A percentile compares a stretch with the other conserved stretches of the same genome.
Evolutionary conservation across 2,329 filamentous ascomycete genomes (phyloP).

Genomic region (Amauroascus verrucosus): DNA sequence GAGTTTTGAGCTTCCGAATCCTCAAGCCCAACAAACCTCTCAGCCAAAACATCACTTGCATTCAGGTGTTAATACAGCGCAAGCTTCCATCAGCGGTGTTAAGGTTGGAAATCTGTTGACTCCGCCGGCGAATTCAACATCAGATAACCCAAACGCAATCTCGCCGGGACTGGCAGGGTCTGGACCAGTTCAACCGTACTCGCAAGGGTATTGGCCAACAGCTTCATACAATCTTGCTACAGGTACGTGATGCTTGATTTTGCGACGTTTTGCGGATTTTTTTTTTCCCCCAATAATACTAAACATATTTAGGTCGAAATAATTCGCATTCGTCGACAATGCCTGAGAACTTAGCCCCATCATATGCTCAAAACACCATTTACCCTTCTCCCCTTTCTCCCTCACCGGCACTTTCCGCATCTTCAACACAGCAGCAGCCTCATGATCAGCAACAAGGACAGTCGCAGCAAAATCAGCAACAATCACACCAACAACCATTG

Average conservation of each 20-base stretch:
- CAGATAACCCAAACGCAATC: constrained; percentile 37
- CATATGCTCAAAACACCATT: constrained; percentile 55
- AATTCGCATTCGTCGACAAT: constrained; percentile 47
- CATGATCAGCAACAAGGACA: constrained; percentile 25
- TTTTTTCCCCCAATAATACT: constrained; percentile 17
- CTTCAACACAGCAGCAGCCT: constrained; percentile 18
- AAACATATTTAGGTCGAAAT: constrained; percentile 42
- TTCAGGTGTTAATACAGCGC: constrained; percentile 33
- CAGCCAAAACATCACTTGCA: constrained; percentile 42
- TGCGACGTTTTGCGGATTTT: neutral
- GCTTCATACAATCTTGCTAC: constrained; percentile 46
- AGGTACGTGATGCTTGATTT: constrained; percentile 22
- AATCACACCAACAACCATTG: constrained; percentile 29
- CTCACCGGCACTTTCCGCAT: constrained; percentile 34
- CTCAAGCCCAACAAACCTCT: constrained; percentile 40
- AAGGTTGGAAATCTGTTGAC: constrained; percentile 54
- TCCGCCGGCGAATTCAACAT: constrained; percentile 49
- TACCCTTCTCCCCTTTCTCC: constrained; percentile 51
- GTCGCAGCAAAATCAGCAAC: constrained; percentile 18
- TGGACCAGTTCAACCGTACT: constrained; percentile 38
- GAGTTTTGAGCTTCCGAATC: constrained; percentile 58
- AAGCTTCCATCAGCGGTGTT: constrained; percentile 41
- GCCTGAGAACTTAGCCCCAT: constrained; percentile 54
- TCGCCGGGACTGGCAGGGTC: constrained; percentile 27
- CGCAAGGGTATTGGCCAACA: constrained; percentile 49